phyloP scores from a whole-genome alignment of 257 asterid species.

The Nicotiana sylvestris region DNA sequence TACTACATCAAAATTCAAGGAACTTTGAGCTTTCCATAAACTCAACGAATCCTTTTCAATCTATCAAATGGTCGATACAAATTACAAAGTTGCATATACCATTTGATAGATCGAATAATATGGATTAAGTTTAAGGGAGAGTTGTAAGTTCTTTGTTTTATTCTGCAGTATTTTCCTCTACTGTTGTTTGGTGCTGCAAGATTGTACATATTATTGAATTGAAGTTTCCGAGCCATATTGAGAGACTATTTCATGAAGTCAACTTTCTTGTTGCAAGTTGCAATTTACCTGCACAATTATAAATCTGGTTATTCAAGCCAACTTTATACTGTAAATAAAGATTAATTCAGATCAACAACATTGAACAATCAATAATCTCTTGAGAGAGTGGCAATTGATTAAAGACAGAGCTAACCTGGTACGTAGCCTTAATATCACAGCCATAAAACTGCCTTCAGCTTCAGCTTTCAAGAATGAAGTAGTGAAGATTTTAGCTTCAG shows the following conservation, averaged over 20 bases:
- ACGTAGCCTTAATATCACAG: background rate
- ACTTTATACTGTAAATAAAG: background rate
- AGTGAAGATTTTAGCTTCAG: background rate
- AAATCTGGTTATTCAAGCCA: background rate
- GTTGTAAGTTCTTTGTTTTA: background rate
- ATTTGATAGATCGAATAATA: too few relatives aligned
- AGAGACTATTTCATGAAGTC: background rate
- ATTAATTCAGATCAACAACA: too few relatives aligned
- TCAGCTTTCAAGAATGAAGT: background rate
- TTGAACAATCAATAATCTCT: background rate
- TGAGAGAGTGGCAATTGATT: background rate
- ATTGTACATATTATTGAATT: background rate
- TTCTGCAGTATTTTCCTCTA: background rate
- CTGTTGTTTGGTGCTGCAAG: background rate
- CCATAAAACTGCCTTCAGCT: background rate
- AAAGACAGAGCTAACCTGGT: background rate
- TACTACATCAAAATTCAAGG: background rate
- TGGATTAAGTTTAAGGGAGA: background rate
- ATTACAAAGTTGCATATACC: background rate
- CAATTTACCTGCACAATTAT: background rate
- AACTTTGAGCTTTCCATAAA: background rate
- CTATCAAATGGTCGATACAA: background rate
- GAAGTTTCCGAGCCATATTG: background rate
- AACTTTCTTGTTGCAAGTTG: background rate
- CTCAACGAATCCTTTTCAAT: background rate